phyloP scores from a whole-genome alignment of 805 yeast genomes.

The Zygosaccharomyces pseudorouxii region DNA sequence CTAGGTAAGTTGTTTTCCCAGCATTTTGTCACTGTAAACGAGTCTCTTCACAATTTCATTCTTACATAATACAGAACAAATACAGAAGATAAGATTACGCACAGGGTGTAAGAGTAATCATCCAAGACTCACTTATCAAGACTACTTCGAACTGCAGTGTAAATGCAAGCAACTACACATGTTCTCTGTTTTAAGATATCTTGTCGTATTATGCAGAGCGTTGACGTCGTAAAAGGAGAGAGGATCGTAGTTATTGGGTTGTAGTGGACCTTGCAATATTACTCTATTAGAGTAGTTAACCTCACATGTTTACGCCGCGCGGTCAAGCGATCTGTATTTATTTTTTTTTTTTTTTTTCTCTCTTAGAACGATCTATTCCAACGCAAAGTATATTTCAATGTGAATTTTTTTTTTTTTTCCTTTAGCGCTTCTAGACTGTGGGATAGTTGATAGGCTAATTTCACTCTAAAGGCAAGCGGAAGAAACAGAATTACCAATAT shows the following conservation, averaged over 20 bases:
- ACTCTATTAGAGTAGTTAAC: neutral
- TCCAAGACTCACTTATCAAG: no score
- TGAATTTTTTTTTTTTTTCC: neutral
- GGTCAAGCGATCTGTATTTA: neutral
- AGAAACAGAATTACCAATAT: neutral
- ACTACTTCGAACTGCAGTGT: no score
- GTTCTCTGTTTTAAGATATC: no score
- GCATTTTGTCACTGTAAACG: neutral
- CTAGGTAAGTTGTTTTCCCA: neutral
- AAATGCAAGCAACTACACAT: no score
- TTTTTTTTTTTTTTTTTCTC: neutral
- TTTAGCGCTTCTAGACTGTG: neutral
- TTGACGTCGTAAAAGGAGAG: no score
- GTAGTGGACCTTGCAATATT: no score
- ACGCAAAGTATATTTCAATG: neutral
- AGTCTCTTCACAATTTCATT: neutral
- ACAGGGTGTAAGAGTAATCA: no score
- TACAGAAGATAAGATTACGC: no score
- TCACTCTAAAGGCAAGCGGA: neutral
- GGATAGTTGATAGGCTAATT: neutral
- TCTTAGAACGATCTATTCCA: neutral
- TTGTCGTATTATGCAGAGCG: no score
- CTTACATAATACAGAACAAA: neutral
- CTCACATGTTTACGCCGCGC: neutral
- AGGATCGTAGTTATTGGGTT: no score